Conservation (phyloP, 2,329 filamentous ascomycete genomes). For the Chaetomiaceae sp. region DNA sequence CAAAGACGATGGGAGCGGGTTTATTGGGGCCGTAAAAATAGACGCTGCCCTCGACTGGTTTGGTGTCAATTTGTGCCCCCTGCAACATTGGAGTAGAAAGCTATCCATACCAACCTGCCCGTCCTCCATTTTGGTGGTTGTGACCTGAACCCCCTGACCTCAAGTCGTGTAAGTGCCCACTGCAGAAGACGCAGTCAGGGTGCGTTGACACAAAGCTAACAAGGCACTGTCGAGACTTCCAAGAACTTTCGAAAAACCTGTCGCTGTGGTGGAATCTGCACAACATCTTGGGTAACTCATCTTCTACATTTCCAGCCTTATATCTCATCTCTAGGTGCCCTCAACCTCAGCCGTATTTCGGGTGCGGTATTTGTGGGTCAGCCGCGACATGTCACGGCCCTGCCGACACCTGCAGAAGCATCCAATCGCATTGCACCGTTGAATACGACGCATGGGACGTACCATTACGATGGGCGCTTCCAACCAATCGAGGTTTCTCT, state of each 20-base stretch:
- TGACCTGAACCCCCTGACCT: too few species aligned
- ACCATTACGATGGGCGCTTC: neutral
- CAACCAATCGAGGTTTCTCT: neutral
- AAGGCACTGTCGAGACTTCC: too few species aligned
- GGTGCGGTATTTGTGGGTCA: neutral
- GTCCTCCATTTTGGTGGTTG: neutral
- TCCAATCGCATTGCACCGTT: conserved; percentile 12
- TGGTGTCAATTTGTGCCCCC: neutral
- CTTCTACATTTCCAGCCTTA: too few species aligned
- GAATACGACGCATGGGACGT: conserved; percentile 5
- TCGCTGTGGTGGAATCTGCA: too few species aligned
- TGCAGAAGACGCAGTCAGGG: too few species aligned
- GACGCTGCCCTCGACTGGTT: conserved; percentile 35
- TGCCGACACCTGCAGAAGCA: neutral
- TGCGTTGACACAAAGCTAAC: too few species aligned
- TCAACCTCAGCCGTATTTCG: conserved; percentile 12
- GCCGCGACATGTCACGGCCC: neutral
- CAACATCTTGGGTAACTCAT: too few species aligned
- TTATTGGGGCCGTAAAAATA: conserved; percentile 45
- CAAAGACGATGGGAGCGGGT: conserved; percentile 43
- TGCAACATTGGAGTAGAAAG: too few species aligned
- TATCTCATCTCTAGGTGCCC: neutral
- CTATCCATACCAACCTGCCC: neutral
- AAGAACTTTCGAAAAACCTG: too few species aligned
- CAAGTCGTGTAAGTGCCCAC: too few species aligned